Evolutionary conservation across 2,329 filamentous ascomycete species (phyloP).

Genomic region (Lasiodiplodia gonubiensis): DNA sequence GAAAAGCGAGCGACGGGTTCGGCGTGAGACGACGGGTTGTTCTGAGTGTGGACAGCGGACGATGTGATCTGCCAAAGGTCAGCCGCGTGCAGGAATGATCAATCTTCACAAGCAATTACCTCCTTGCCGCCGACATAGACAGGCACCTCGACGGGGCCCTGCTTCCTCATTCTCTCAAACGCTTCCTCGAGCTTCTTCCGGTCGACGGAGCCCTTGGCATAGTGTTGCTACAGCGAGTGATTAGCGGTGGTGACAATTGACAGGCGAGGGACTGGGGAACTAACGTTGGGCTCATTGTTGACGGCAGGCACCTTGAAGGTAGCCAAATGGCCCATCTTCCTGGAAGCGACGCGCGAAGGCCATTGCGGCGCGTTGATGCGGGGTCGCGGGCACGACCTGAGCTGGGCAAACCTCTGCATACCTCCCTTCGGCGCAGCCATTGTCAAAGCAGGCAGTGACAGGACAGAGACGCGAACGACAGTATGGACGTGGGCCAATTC

Average conservation of each 20-base stretch:
- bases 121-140: constrained; percentile 83
- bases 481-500: neutral
- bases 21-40: constrained; percentile 82
- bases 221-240: constrained; percentile 72
- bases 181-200: constrained; percentile 77
- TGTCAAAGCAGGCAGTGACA: neutral
- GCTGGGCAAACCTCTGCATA: constrained; percentile 19
- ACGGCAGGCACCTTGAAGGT: constrained; percentile 87
- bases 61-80: constrained; percentile 65
- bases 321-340: constrained; percentile 67
- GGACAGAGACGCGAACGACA: neutral
- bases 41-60: constrained; percentile 69
- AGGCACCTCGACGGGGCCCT: constrained; percentile 77
- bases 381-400: constrained; percentile 16
- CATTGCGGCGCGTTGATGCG: constrained; percentile 22
- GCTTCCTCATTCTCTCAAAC: constrained; percentile 70
- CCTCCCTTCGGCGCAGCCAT: constrained; percentile 22
- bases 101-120: constrained; percentile 53
- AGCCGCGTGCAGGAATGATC: neutral
- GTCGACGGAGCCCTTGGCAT: constrained; percentile 80
- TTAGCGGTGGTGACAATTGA: neutral
- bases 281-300: constrained; percentile 93
- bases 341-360: constrained; percentile 7
- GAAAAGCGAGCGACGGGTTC: constrained; percentile 82
- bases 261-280: constrained; percentile 39